Conservation (phyloP, 179 eudicot genomes). For the Gypsophila paniculata region DNA sequence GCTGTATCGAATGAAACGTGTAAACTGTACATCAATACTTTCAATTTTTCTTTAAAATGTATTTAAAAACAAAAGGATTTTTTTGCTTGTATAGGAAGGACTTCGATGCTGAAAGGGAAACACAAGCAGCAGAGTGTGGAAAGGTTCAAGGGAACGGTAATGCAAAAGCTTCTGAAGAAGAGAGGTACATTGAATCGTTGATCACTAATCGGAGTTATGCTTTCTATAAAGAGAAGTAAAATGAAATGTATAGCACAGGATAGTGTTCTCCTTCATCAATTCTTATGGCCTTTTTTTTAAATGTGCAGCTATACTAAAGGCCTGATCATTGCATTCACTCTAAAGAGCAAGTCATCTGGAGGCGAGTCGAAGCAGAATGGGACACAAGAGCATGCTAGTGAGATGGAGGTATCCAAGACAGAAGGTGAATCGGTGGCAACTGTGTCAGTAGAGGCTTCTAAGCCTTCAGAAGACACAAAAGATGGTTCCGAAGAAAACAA, state of each 20-base stretch:
- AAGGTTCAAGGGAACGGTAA: slow-evolving; percentile 34
- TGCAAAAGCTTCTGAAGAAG: slow-evolving; percentile 42
- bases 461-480: slow-evolving; percentile 33
- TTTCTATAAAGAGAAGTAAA: neutral
- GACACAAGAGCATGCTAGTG: slow-evolving; percentile 29
- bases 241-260: neutral
- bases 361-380: slow-evolving; percentile 40
- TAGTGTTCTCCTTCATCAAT: neutral
- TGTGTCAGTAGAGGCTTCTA: slow-evolving; percentile 30
- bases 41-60: too few species aligned
- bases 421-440: slow-evolving; percentile 29
- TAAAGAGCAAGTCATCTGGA: slow-evolving; percentile 52
- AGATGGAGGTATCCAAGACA: slow-evolving; percentile 30
- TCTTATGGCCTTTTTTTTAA: neutral
- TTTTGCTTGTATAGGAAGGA: slow-evolving; percentile 56
- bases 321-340: slow-evolving; percentile 70
- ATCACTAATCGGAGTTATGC: neutral
- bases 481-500: slow-evolving; percentile 8
- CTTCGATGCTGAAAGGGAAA: slow-evolving; percentile 69
- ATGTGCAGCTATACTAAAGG: slow-evolving; percentile 75
- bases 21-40: neutral
- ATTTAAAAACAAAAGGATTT: too few species aligned
- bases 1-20: neutral
- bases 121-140: slow-evolving; percentile 47
- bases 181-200: slow-evolving; percentile 19